Base-by-base conservation (phyloP, 202 grass and related monocot genomes). In the Bolboschoenoplectus hybrid region DNA sequence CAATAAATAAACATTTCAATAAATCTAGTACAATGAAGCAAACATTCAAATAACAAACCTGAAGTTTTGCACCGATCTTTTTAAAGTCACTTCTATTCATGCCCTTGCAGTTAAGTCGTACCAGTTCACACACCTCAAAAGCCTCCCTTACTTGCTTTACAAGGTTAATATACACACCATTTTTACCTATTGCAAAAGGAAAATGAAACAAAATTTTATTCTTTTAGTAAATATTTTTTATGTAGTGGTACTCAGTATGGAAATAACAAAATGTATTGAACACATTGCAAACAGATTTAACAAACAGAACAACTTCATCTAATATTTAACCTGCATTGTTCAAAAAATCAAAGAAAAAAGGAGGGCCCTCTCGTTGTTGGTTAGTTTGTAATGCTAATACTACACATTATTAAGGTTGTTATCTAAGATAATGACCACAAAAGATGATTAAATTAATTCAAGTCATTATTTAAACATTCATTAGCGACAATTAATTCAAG, bases 111-210 rank as follows among this genome's bases (percentile, higher is more conserved):
- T 93, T 91, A 67, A 98, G 49, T 35, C 95, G 87, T 70, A 87
- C 93, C 88, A 98, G 88, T 88, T 98, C 95, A 88, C 95, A 98
- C 16, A 90, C 93, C 88, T 92, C 93, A 91, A 95, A 95, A 84
- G 95, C 95, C 88, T 98, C 95, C 90, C 90, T 88, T 38, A 95
- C 87, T 88, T 95, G 90, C 40, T 87, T 77, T 62, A 89, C 85
- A 87, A 98, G 95, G 78, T 93, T 91, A 87, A 17, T 70, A 74
- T 98, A 98, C 41, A 95, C 91, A 87, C 95, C 93, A 93, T 98
- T 98, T 95, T 95, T 98, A 39, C 93, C 92, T 95, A 65, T 82
- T 89, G 36, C 83, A 88, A 80, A 64, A 77, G 19, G 10, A 70
- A 82, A 45, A 56, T 51, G 0, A n/a, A 83, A 66, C 20, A 70